phyloP scores from a whole-genome alignment of 2,329 filamentous ascomycete species.

The Ceratocystiopsis sp. region DNA sequence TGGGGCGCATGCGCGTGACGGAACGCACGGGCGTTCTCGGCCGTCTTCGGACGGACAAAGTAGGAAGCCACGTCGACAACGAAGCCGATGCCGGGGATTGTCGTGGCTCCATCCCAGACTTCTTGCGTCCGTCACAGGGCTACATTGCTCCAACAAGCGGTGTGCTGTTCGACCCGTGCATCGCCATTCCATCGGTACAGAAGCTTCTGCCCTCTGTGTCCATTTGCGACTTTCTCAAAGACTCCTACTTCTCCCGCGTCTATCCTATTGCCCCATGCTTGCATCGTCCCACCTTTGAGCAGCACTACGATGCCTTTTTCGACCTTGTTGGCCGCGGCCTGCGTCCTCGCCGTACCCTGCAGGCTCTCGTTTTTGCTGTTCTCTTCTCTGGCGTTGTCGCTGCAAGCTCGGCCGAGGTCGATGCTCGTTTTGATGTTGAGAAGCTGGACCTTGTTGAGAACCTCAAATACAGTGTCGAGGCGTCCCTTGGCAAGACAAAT shows the following conservation, averaged over 20 bases:
- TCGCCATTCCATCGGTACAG: slow-evolving; percentile 32
- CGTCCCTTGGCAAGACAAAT: slow-evolving; percentile 49
- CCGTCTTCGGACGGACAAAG: slow-evolving; percentile 55
- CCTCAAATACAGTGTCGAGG: slow-evolving; percentile 48
- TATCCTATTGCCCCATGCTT: slow-evolving; percentile 52
- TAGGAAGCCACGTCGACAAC: slow-evolving; percentile 17
- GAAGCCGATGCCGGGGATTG: slow-evolving; percentile 2
- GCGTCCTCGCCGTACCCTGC: slow-evolving; percentile 14
- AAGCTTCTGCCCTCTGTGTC: slow-evolving; percentile 42
- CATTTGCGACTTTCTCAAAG: slow-evolving; percentile 43
- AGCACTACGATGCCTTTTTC: slow-evolving; percentile 50
- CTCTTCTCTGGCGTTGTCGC: slow-evolving; percentile 55
- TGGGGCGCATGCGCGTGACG: slow-evolving; percentile 57
- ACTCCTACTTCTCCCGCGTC: slow-evolving; percentile 51
- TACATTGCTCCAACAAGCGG: slow-evolving; percentile 53
- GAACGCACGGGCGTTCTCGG: slow-evolving; percentile 60
- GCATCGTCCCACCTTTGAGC: slow-evolving; percentile 50
- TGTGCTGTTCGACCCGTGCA: slow-evolving; percentile 44
- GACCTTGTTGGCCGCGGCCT: slow-evolving; percentile 38
- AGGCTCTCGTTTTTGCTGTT: slow-evolving; percentile 52
- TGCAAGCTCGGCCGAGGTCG: slow-evolving; percentile 30
- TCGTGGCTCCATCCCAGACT: slow-evolving; percentile 24
- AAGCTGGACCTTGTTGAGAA: slow-evolving; percentile 25
- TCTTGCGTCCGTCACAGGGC: slow-evolving; percentile 44
- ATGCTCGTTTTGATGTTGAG: slow-evolving; percentile 12